Base-by-base conservation (phyloP, 257 asterid genomes). In the Plantago elongata region DNA sequence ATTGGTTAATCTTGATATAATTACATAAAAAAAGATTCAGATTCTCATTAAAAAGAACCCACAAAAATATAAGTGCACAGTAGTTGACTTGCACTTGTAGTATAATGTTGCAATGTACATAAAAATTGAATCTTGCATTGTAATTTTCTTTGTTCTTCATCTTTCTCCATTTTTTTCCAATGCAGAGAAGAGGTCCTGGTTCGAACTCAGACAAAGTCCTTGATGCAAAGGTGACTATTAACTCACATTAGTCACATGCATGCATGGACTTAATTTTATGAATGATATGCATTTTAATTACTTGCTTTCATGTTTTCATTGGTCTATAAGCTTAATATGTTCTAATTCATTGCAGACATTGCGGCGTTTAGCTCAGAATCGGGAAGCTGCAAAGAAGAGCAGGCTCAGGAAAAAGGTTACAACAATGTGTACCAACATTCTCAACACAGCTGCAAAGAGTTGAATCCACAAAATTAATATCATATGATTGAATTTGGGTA, bases 341-440 rank as follows among this genome's bases (percentile, higher is more conserved):
- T 43, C 18, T 58, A 4, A 7, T 40, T 14, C 63, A 64, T 60
- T 70, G 13, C 85, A 92, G 99, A 86, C 96, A 44, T 43, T 92
- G 81, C 86, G 97, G 74, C 93, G 99, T 68, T 78, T 92, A 74
- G 99, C 99, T 50, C 99, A 92, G 70, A 92, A 92, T 76, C 80
- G 99, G 76, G 99, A 89, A 81, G 99, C 99, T 37, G 99, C 99
- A 67, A 84, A 78, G 74, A 92, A 89, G 71, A 92, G 99, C 85
- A 89, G 99, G 77, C 88, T 89, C 44, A 81, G 97, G 52, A 92
- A 89, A 74, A 92, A 92, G 93, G 99, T 91, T 22, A 22, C 2
- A 34, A 34, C 40, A 34, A 34, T 34, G 8, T 34, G 40, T 34
- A 34, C 40, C 40, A 34, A 34, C 40, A 34, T 34, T 34, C 40